Base-by-base conservation (phyloP, 164 flowering plant genomes). In the Kalanchoe fedtschenkoi region DNA sequence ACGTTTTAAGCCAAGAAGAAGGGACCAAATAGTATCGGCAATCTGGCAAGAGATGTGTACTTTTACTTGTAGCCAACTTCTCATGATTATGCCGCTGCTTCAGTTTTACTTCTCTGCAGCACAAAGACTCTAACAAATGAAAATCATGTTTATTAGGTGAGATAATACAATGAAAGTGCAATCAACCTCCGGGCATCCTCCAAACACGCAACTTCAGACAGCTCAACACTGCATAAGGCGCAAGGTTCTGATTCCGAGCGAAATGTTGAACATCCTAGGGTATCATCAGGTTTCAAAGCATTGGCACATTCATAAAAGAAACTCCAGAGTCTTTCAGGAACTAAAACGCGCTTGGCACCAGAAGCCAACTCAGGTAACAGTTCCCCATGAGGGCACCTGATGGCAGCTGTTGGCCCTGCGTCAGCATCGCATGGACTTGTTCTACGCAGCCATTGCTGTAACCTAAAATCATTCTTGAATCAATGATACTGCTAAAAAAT, bases 371-470 rank as follows among this genome's bases (percentile, higher is more conserved):
- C 99, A 46, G 99, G 99, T 75, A 80, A 15, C 67, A 93, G 85
- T 42, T 67, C 67, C 39, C 96, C 96, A 73, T 93, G 99, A 15
- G 88, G 83, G 63, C 99, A 93, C 59, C 75, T 77, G 66, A 93
- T 84, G 47, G 91, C 70, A 69, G 75, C 83, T 65, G 99, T 93
- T 58, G 99, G 96, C 55, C 87, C 96, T 19, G 82, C 70, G 77
- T 93, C 93, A 67, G 91, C 95, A 71, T 88, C 99, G 69, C 81
- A 70, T n/a, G 97, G 97, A 44, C 75, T 79, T 75, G 83, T 93
- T 70, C 91, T 79, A 16, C 89, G 92, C 19, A 80, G 62, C 99
- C 99, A 93, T 56, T 90, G 97, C 57, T 80, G 83, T 78, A 93
- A 80, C 99, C 99, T 93, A 68, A 33, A 61, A 46, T 58, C 33